Evolutionary conservation across 805 yeast species (phyloP), one percentile per base, ranked within the genome.

Genomic region (Barnettozyma populi): DNA sequence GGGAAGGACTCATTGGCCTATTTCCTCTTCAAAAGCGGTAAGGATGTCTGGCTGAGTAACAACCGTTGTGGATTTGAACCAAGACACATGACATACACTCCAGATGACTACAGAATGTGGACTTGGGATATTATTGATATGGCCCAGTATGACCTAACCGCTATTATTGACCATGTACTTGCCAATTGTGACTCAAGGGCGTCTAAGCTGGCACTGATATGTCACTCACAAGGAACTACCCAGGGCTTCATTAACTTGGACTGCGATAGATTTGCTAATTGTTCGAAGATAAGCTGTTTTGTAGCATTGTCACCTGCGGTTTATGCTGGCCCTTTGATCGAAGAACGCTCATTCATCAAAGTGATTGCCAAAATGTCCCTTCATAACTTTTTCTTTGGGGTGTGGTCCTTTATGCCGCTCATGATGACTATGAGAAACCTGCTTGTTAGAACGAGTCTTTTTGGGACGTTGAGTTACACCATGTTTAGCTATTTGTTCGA

Each of bases 161-260:
- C 86, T 18, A 69, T 92, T 66, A 72, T 90, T 8, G 77, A 82
- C 32, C 74, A 75, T 47, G 84, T 90, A 1, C 63, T 82, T 32
- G 50, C 62, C 2, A 61, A 57, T 20, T 64, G 76, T 0, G 58
- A 60, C 6, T 54, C 64, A 2, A 51, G 51, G 9, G 65, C 74
- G 0, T 54, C 60, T 2, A 76, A 81, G 56, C 56, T 90, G 7
- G 73, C 84, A 0, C 65, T 92, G 20, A 74, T 83, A 9, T 90
- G 90, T 1, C 99, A 92, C 62, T 87, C 95, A 14, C 98, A 94
- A 66, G 98, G 98, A 1, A 90, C 97, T 2, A 80, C 97, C 0
- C 96, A 90, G 64, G 74, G 85, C 0, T 84, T 89, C 47, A 68
- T 86, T 57, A 78, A 89, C 42, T 68, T 94, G 32, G 75, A 84